Percentiles rank a stretch among this genome's conserved stretches.
These are phyloP conservation scores for Solanum chiquidenum DNA, from an alignment of 257 asterid species.

Conservation along the genomic window DNA sequence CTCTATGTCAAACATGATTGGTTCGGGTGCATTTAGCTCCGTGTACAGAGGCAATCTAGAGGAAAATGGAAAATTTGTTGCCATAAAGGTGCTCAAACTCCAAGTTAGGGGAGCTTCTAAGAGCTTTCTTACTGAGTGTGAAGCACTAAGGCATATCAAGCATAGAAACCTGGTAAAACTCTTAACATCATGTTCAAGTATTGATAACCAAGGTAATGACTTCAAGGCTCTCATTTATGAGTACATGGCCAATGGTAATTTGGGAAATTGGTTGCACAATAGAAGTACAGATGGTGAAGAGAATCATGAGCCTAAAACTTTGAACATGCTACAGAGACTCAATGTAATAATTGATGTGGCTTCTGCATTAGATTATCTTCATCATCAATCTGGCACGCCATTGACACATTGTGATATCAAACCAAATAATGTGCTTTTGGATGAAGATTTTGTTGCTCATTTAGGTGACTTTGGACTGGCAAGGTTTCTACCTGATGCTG, in stretches of 20 bases:
- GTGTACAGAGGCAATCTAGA: conserved; percentile 14
- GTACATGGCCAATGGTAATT: conserved; percentile 9
- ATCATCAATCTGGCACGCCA: conserved; percentile 5
- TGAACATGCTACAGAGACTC: conserved; percentile 12
- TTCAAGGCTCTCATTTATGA: conserved; percentile 20
- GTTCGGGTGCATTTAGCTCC: conserved; percentile 4
- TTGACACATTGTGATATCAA: conserved; percentile 18
- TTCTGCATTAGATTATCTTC: conserved; percentile 9
- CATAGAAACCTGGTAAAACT: conserved; percentile 18
- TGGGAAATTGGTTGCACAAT: conserved; percentile 10
- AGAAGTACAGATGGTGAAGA: neutral
- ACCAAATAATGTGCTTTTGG: conserved; percentile 22
- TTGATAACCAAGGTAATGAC: conserved; percentile 13
- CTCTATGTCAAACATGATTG: conserved; percentile 3
- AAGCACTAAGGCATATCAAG: conserved; percentile 12
- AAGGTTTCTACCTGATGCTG: conserved; percentile 3
- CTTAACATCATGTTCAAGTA: conserved; percentile 16
- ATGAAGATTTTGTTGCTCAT: conserved; percentile 12
- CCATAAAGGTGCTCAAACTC: conserved; percentile 17
- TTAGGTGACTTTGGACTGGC: conserved; percentile 22
- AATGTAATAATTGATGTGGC: conserved; percentile 6
- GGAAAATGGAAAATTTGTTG: neutral
- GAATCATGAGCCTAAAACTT: neutral
- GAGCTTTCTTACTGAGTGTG: conserved; percentile 17
- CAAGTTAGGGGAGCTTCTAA: conserved; percentile 9